Conservation (phyloP, 306 rosid species). For the Cicer judaicum region DNA sequence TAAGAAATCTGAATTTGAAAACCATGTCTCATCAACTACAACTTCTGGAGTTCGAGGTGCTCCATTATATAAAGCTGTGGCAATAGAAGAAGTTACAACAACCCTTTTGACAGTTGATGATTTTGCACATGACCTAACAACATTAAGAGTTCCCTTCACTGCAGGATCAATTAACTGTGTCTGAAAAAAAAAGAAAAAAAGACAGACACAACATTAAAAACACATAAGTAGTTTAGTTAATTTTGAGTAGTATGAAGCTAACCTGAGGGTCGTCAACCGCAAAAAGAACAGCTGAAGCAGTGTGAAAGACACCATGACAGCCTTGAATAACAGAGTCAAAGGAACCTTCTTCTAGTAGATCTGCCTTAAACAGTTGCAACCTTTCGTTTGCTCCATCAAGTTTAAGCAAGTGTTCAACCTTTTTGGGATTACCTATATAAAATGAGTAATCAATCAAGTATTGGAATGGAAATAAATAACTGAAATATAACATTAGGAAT, state of each 20-base stretch:
- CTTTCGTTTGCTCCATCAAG: conserved; percentile 68
- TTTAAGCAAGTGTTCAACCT: conserved; percentile 52
- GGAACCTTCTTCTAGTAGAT: conserved; percentile 61
- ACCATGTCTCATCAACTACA: conserved; percentile 53
- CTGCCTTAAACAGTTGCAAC: conserved; percentile 54
- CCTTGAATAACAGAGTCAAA: conserved; percentile 55
- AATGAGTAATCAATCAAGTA: too few species aligned
- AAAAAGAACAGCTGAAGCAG: conserved; percentile 52
- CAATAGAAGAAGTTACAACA: conserved; percentile 47
- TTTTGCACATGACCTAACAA: conserved; percentile 54
- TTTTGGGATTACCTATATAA: conserved; percentile 45
- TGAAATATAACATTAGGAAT: too few species aligned
- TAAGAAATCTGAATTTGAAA: conserved; percentile 41
- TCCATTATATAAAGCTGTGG: conserved; percentile 33
- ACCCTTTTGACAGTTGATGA: conserved; percentile 46
- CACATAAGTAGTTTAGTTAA: too few species aligned
- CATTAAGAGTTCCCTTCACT: conserved; percentile 53
- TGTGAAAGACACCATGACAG: conserved; percentile 62
- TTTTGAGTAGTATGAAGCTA: too few species aligned
- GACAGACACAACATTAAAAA: not conserved
- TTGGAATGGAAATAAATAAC: too few species aligned
- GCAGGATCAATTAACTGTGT: conserved; percentile 51
- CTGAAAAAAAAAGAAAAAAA: conserved; percentile 30
- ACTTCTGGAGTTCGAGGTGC: conserved; percentile 43
- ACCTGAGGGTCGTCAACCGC: conserved; percentile 57